Evolutionary conservation across 257 asterid genomes (phyloP), one percentile per base, ranked within the genome.

Genomic region (Cruciata laevipes): DNA sequence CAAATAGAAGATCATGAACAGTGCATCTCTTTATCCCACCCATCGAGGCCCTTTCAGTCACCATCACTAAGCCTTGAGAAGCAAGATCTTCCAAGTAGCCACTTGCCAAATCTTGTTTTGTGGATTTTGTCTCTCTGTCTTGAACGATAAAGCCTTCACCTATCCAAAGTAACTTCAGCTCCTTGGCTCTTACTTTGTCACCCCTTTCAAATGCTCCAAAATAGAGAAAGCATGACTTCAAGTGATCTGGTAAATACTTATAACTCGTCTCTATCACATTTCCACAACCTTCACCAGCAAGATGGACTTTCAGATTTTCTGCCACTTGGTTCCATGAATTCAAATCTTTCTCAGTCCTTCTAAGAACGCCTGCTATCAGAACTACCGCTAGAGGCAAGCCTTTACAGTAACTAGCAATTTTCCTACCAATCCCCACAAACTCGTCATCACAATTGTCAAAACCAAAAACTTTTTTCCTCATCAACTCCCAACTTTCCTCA

Each of bases 401-500:
- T 61, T 61, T 32, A 21, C 66, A 61, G 17, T 32, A 17, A 4
- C 6, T 61, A 0, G 66, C 47, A n/a, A 61, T 61, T 61, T 33
- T 21, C 21, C 32, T 16, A 6, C 20, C 66, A 32, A 7, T 18
- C 6, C 32, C 3, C 0, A 18, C 9, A 61, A 16, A n/a, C 8
- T 32, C 66, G 18, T 10, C 51, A 42, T 42, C 17, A 13, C 16
- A 10, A 42, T 13, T 13, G 1, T 4, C 17, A 3, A 13, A 2
- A 31, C 5, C 21, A 6, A 7, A 6, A 61, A 61, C 35, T 7
- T 4, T 0, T 38, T 31, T 32, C 20, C 32, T 32, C 25, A 61
- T 32, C 27, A 61, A 61, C 5, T 61, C 47, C 47, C 44, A 61
- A 61, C 66, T 61, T 30, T 60, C 21, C 20, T 60, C 64, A 13